Conservation (phyloP, 176 grass and related monocot genomes). For the Bromus sterilis region DNA sequence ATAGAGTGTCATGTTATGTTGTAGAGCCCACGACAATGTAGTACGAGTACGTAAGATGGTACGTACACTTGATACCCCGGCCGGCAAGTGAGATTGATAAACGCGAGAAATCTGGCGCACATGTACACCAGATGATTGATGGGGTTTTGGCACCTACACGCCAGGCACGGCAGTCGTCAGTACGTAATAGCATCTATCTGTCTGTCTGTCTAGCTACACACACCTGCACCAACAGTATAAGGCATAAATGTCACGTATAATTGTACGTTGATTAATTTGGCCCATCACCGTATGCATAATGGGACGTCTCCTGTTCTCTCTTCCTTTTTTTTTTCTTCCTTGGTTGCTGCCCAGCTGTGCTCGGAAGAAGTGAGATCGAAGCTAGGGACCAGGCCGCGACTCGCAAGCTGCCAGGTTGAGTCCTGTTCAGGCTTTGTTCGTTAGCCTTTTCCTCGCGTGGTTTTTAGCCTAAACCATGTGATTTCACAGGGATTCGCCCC, state of each 20-base stretch:
- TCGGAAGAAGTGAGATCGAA: not conserved
- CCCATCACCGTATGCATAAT: not conserved
- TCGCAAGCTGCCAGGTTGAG: not conserved
- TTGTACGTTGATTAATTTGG: not conserved
- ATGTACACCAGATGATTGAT: slow-evolving; percentile 1
- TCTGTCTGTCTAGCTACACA: not conserved
- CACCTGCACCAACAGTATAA: not conserved
- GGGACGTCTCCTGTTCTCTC: not conserved
- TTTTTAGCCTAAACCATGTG: too few relatives aligned
- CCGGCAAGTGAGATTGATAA: not conserved
- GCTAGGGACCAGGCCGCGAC: not conserved
- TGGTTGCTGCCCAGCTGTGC: not conserved
- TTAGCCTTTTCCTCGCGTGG: too few relatives aligned
- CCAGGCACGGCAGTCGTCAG: not conserved
- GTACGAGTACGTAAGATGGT: not conserved
- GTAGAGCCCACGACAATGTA: not conserved
- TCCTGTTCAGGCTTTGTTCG: too few relatives aligned
- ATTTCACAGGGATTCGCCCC: too few relatives aligned
- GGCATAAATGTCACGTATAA: slow-evolving; percentile 2
- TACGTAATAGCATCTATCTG: not conserved
- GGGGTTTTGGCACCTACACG: not conserved
- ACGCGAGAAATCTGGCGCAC: not conserved
- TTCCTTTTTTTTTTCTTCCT: not conserved
- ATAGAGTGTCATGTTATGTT: not conserved
- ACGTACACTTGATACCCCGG: not conserved